Conservation (phyloP, 495 filamentous ascomycete species). For the Podospora pseudopauciseta region DNA sequence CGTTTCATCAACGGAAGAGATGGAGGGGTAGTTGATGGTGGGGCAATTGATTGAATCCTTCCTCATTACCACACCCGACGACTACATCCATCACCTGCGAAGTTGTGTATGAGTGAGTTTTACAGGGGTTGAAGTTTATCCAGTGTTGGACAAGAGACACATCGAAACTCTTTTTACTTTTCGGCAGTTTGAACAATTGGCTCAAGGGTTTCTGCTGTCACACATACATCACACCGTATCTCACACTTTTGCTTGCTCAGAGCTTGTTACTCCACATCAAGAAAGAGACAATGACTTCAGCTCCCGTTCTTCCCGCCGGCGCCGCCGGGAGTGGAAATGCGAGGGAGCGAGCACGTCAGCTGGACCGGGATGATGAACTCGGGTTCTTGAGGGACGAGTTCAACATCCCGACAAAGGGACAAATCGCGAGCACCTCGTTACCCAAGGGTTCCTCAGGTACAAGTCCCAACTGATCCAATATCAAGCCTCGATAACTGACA, state of each 20-base stretch:
- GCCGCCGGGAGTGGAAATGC: constrained; percentile 1
- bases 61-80: background rate
- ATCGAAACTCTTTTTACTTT: background rate
- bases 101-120: background rate
- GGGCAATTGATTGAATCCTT: background rate
- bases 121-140: background rate
- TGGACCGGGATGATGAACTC: constrained; percentile 70
- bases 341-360: constrained; percentile 22
- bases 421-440: constrained; percentile 66
- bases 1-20: background rate
- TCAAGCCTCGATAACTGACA: background rate
- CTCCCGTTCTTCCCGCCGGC: constrained; percentile 1
- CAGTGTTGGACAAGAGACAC: constrained; percentile 7
- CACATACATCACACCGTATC: background rate
- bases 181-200: constrained; percentile 6
- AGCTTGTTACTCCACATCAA: background rate
- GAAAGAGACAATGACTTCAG: constrained; percentile 11
- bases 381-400: constrained; percentile 70
- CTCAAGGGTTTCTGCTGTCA: constrained; percentile 6
- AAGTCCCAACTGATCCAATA: background rate
- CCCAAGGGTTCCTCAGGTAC: constrained; percentile 32
- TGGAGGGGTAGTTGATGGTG: no score
- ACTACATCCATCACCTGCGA: background rate
- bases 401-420: constrained; percentile 73
- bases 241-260: background rate